Evolutionary conservation across 2,329 filamentous ascomycete species (phyloP), one percentile per base, ranked within the genome.

Genomic region (Emmonsia crescens): DNA sequence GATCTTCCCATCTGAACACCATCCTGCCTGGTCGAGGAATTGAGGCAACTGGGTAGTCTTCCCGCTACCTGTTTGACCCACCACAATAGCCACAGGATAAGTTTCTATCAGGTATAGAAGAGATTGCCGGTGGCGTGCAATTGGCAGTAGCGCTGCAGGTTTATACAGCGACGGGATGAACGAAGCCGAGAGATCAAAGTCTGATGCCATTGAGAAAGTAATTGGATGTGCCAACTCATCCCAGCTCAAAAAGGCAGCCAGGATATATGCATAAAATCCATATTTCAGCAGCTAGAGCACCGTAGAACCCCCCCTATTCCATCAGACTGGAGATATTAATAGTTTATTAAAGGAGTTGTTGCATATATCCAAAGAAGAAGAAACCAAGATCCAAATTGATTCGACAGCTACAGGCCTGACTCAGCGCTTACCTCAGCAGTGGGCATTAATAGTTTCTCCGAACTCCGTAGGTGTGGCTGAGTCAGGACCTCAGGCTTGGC

Each of bases 1-100:
- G 54, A 89, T 74, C 71, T 92, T 95, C 24, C 89, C 91, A 71
- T 91, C 83, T 33, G 82, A 80, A 71, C 90, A 93, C 92, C 93
- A 97, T 75, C 93, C 93, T 69, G 88, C 89, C 68, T 89, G 82
- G 62, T 96, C 87, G 14, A 97, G 82, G 69, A 89, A 97, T 68
- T 96, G 93, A 0, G 94, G 94, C 51, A 97, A 87, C 72, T 97
- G 94, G 0, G 94, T 97, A 1, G 92, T 96, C 76, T 97, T 97
- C 49, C 93, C 92, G 29, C 89, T 96, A 3, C 94, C 94, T 1
- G 94, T 97, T 72, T 96, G 91, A 9, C 93, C 94, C 60, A 97
- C 86, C 14, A 97, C 85, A 58, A 97, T 90, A 0, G 89, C 93
- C 62, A 97, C 87, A 0, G 89, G 87, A 65, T 85, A 85, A 8